A percentile compares a stretch with the other conserved stretches of the same genome.
Conservation (phyloP, 164 flowering plant genomes). For the Piper betle region DNA sequence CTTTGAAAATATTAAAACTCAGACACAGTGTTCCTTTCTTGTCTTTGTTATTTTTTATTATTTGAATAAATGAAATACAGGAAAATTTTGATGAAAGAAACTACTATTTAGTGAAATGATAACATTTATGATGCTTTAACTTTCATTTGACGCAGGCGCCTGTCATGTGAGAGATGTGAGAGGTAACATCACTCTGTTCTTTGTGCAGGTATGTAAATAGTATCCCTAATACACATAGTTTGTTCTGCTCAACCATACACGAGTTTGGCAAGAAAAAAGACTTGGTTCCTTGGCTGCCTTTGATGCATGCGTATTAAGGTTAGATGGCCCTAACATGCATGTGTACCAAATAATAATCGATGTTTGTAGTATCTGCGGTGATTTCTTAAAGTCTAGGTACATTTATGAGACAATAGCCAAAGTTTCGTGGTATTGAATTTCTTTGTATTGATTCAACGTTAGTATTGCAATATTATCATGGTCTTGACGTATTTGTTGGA, state of each 20-base stretch:
- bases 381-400: constrained; percentile 49
- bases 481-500: neutral
- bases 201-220: constrained; percentile 51
- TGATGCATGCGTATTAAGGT: constrained; percentile 44
- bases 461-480: too few relatives aligned
- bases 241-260: constrained; percentile 40
- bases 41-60: neutral
- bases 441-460: neutral
- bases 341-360: constrained; percentile 67
- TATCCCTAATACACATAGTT: constrained; percentile 37
- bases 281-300: constrained; percentile 47
- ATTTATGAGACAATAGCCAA: constrained; percentile 59
- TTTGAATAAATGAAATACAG: neutral
- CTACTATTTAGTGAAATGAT: too few relatives aligned
- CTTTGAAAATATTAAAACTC: too few relatives aligned
- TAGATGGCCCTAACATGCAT: constrained; percentile 51
- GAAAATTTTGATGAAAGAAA: too few relatives aligned
- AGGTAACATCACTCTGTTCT: neutral
- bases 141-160: neutral
- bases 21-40: too few relatives aligned
- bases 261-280: constrained; percentile 77
- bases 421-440: neutral
- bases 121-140: too few relatives aligned
- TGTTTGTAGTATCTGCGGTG: constrained; percentile 72
- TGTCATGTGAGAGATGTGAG: neutral